These are phyloP conservation scores for Leccinum glutinopallens DNA, from an alignment of 1,284 basidiomycete species.

Conservation along the genomic window DNA sequence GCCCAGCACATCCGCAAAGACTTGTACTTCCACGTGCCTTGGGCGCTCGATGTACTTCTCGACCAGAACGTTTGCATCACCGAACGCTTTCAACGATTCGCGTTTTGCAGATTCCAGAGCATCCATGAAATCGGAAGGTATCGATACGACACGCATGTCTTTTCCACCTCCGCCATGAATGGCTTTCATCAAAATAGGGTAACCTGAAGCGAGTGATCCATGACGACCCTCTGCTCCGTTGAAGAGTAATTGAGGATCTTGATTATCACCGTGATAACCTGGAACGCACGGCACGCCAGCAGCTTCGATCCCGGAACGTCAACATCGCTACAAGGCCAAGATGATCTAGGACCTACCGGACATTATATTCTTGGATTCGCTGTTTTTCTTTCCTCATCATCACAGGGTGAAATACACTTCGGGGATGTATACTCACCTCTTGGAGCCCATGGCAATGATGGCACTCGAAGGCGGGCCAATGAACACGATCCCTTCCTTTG, in stretches of 20 bases:
- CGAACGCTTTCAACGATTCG: slow-evolving; percentile 85
- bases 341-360: slow-evolving; percentile 47
- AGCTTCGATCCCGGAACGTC: slow-evolving; percentile 42
- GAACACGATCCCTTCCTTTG: slow-evolving; percentile 89
- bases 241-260: slow-evolving; percentile 66
- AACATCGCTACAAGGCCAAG: neutral
- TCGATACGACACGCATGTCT: slow-evolving; percentile 90
- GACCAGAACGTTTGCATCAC: slow-evolving; percentile 83
- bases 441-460: slow-evolving; percentile 92
- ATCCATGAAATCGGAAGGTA: slow-evolving; percentile 68
- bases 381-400: slow-evolving; percentile 30
- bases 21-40: slow-evolving; percentile 88
- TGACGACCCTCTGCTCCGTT: slow-evolving; percentile 53
- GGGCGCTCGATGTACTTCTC: slow-evolving; percentile 87
- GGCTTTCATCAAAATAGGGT: slow-evolving; percentile 94
- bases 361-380: slow-evolving; percentile 92
- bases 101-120: slow-evolving; percentile 84
- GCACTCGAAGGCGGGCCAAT: slow-evolving; percentile 94
- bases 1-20: slow-evolving; percentile 81
- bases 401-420: neutral
- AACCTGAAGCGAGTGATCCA: slow-evolving; percentile 48
- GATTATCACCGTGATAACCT: slow-evolving; percentile 82
- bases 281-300: slow-evolving; percentile 94
- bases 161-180: slow-evolving; percentile 97
- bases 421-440: slow-evolving; percentile 50